phyloP scores from a whole-genome alignment of 257 asterid genomes.

The Primulina tabacum region DNA sequence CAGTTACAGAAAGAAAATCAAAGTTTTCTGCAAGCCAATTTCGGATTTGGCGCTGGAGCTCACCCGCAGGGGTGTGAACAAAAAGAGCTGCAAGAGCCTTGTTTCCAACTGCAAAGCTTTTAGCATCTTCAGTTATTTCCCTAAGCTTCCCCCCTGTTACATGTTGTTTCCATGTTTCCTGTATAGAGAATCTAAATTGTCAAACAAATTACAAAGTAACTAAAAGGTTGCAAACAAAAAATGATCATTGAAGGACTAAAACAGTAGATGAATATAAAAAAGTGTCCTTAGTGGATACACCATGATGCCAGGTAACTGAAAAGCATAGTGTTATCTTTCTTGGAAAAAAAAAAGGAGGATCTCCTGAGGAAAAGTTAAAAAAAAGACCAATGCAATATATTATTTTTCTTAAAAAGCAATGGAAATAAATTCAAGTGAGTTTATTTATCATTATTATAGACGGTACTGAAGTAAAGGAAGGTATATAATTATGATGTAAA shows the following conservation, averaged over 20 bases:
- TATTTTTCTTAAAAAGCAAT: neutral
- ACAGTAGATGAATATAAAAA: neutral
- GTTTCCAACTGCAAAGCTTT: constrained; percentile 76
- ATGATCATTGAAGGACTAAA: constrained; percentile 2
- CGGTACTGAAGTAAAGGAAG: neutral
- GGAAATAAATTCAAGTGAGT: neutral
- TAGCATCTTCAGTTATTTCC: constrained; percentile 97
- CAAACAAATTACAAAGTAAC: constrained; percentile 24
- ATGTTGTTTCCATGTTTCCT: constrained; percentile 95
- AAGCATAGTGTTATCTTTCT: neutral
- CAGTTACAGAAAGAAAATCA: constrained; percentile 82
- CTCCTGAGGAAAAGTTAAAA: neutral
- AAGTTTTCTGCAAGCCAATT: constrained; percentile 97
- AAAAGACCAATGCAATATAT: neutral
- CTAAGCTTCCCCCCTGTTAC: constrained; percentile 96
- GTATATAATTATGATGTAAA: neutral
- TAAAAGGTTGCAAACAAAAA: constrained; percentile 8
- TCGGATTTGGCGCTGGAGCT: constrained; percentile 95
- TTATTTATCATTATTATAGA: neutral
- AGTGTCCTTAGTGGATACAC: constrained; percentile 10
- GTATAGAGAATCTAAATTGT: constrained; percentile 27
- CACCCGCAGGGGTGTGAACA: constrained; percentile 99
- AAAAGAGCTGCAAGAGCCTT: constrained; percentile 89
- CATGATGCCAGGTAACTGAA: neutral
- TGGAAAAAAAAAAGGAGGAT: neutral